Evolutionary conservation across 306 rosid species (phyloP).

Genomic region (Prunus mira): DNA sequence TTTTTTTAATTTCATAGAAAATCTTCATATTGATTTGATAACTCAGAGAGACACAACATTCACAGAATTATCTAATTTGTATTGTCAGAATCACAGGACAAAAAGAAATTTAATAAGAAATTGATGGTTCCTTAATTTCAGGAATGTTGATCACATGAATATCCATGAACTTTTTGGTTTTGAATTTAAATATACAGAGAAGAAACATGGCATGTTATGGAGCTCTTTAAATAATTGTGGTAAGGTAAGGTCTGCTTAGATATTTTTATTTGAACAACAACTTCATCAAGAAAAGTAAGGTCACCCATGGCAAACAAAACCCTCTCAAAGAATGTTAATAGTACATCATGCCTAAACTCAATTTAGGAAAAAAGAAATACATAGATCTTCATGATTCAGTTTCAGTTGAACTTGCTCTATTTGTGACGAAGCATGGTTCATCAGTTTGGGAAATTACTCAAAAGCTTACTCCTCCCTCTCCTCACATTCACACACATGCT

Average conservation of each 20-base stretch:
- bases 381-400: no score
- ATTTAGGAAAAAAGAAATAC: no score
- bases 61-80: neutral
- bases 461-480: no score
- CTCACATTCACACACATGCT: no score
- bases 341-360: no score
- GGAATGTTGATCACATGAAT: neutral
- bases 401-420: no score
- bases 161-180: no score
- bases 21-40: neutral
- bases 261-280: neutral
- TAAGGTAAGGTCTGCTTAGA: neutral
- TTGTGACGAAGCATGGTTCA: no score
- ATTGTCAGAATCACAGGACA: neutral
- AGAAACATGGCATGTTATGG: neutral
- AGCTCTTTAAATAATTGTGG: neutral
- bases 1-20: no score
- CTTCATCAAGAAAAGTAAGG: neutral
- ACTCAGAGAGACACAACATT: neutral
- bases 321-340: no score
- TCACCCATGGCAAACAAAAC: no score
- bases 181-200: neutral
- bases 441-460: no score
- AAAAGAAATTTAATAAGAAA: neutral
- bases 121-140: neutral